A percentile compares a stretch with the other conserved stretches of the same genome.
phyloP scores from a whole-genome alignment of 192 early-diverging fungal species.

The Endogone sp. region DNA sequence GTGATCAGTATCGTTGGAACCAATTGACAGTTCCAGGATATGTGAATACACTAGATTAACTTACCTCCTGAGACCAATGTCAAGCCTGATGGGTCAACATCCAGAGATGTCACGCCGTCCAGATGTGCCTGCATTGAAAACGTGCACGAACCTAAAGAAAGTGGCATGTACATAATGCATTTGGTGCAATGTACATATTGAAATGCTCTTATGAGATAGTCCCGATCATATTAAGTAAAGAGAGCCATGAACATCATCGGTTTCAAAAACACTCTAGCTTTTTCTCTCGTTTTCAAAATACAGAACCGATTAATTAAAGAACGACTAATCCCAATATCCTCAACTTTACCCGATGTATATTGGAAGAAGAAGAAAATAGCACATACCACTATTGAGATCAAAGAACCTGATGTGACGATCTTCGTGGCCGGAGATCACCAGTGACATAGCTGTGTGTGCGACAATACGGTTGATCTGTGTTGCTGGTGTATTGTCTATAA shows the following conservation, averaged over 20 bases:
- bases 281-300: too few species aligned
- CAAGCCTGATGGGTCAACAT: constrained; percentile 59
- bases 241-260: too few species aligned
- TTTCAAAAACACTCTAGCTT: too few species aligned
- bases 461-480: constrained; percentile 81
- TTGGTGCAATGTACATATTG: too few species aligned
- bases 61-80: constrained; percentile 62
- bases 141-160: constrained; percentile 48
- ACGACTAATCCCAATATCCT: background rate
- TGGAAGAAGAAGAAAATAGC: constrained; percentile 1
- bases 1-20: constrained; percentile 7
- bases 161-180: too few species aligned
- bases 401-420: constrained; percentile 72
- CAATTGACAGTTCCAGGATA: background rate
- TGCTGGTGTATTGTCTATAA: constrained; percentile 48
- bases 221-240: too few species aligned
- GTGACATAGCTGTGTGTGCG: constrained; percentile 66
- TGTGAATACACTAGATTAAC: background rate
- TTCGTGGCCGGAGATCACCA: constrained; percentile 74
- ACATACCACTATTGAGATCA: constrained; percentile 67
- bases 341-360: background rate
- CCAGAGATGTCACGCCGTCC: constrained; percentile 62
- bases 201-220: too few species aligned
- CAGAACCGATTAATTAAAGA: background rate
- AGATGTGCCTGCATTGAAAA: constrained; percentile 65